Base-by-base conservation (phyloP, 2,329 filamentous ascomycete genomes). In the Exophiala spinifera region DNA sequence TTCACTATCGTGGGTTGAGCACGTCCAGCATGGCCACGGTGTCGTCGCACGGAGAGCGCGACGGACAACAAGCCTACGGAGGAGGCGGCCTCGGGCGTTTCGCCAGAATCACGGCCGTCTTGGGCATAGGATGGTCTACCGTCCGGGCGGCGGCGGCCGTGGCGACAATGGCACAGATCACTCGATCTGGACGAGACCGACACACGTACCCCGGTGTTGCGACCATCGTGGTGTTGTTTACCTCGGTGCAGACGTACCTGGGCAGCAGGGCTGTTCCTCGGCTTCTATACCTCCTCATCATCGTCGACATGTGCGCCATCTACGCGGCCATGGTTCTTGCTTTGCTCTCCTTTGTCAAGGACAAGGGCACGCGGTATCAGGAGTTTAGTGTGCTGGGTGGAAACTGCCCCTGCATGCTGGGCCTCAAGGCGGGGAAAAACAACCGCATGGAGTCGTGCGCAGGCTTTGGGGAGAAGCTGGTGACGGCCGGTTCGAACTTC, bases 191-290 rank as follows among this genome's bases (percentile, higher is more conserved):
- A 47, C 21, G 52, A 55, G 21, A 47, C 23, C 4, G 37, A 34
- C 53, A 55, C 31, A 55, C 47, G 15, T 55, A 51, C 42, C 53
- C 53, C 3, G 53, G 53, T 15, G 44, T 55, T 21, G 45, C 48
- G 47, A 55, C 42, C 43, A 42, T 55, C 28, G 53, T 55, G 19
- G 51, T 55, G 23, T 46, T 55, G 53, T 55, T 55, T 23, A 51
- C 53, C 14, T 55, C 53, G 25, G 48, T 55, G 10, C 53, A 55
- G 10, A 55, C 53, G 21, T 55, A 55, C 53, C 33, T 55, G 13
- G 53, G 53, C 17, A 55, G 47, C 25, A 47, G 53, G 15, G 53
- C 53, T 21, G 51, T 55, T 42, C 53, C 53, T n/a, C 53, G 53
- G 13, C 46, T 55, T 31, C 21, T 55, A 34, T 55, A 55, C 23